phyloP scores from a whole-genome alignment of 1,284 basidiomycete species.

The Cerioporus squamosus region DNA sequence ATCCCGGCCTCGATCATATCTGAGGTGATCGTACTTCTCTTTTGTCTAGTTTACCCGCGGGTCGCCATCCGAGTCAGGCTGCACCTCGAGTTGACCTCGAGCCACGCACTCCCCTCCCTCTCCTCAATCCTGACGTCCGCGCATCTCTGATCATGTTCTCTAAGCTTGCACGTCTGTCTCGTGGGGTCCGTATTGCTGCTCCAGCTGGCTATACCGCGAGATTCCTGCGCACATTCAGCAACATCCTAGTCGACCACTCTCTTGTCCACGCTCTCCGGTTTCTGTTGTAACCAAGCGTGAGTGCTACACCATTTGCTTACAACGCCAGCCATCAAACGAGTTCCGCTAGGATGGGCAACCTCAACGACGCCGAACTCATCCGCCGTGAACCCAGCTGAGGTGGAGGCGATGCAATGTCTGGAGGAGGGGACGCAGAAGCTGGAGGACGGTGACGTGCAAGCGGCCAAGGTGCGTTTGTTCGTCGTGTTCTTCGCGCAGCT shows the following conservation, averaged over 20 bases:
- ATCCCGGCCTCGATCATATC: constrained; percentile 26
- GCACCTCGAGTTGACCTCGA: no score
- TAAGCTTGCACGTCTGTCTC: neutral
- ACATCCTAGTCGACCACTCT: no score
- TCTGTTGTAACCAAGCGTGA: neutral
- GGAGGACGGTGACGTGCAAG: constrained; percentile 88
- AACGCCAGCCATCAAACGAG: no score
- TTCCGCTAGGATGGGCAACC: constrained; percentile 87
- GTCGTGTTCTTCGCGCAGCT: neutral
- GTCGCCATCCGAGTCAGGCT: no score
- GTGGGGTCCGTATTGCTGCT: neutral
- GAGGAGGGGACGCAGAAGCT: constrained; percentile 88
- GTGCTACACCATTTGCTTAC: neutral
- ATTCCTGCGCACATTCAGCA: neutral
- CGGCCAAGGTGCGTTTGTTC: constrained; percentile 57
- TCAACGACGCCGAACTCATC: constrained; percentile 82
- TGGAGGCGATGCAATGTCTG: constrained; percentile 80
- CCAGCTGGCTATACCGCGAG: neutral
- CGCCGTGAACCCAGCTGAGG: constrained; percentile 82
- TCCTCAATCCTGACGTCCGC: no score
- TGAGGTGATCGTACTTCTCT: neutral
- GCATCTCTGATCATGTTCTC: no score
- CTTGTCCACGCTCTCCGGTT: no score
- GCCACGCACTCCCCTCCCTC: no score
- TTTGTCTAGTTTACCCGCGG: neutral